Evolutionary conservation across 116 monocot genomes (phyloP), one percentile per base, ranked within the genome.

Genomic region (Phalaenopsis hybrid): DNA sequence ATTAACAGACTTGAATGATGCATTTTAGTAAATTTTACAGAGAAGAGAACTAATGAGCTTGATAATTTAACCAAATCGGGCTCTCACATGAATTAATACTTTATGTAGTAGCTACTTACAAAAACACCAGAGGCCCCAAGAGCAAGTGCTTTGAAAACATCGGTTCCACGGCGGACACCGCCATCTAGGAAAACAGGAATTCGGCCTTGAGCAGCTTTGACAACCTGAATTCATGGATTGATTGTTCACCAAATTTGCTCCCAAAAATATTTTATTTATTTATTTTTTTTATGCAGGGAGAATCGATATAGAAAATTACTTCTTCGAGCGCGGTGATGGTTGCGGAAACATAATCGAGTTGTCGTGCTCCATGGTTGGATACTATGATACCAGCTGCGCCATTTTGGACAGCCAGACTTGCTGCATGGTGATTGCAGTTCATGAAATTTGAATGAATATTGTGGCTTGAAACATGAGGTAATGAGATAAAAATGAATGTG

Each of bases 341-440:
- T 82, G 92, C 94, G 28, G 91, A 91, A 81, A 87, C 90, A 81
- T 92, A 97, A 80, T 97, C 96, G 23, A 97, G 90, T 83, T 97
- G 96, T n/a, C 96, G 94, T 81, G 94, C 96, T 82, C 96, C 96
- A 80, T 97, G 97, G 89, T 97, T 97, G 49, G 97, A 97, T 48
- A 97, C 97, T 9, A 97, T 94, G 55, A 97, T 97, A 80, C 97
- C 97, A 59, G 97, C 91, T 50, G 91, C 97, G 9, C 94, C 94
- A 70, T 76, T 63, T 85, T 94, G 91, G 49, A 97, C 72, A 72
- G 97, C 88, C 82, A 92, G 57, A 80, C 90, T 91, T 63, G 94
- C 94, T 96, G 92, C 85, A 88, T 77, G 46, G 4, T 81, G 20
- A 45, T 75, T 75, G 8, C n/a, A 75, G 21, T 1, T 6, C 18